These are phyloP conservation scores for Elsinoe ampelina DNA, from an alignment of 2,329 filamentous ascomycete species.

Conservation along the genomic window DNA sequence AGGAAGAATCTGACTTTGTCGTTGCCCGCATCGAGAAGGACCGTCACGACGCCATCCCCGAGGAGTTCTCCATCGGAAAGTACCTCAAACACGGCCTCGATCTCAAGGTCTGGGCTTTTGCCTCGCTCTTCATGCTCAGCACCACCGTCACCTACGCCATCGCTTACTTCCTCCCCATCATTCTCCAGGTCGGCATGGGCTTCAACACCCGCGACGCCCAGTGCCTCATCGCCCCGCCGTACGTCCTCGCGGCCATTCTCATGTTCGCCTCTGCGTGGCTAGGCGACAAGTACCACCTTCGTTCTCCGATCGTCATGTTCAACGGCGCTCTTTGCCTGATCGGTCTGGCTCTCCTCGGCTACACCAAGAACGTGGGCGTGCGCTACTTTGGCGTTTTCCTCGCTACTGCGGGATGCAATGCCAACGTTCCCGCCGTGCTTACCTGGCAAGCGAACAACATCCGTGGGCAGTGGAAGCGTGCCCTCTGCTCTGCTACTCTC, in stretches of 20 bases:
- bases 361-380: conserved; percentile 21
- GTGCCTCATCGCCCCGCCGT: conserved; percentile 26
- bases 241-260: conserved; percentile 26
- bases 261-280: conserved; percentile 23
- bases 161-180: conserved; percentile 31
- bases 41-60: conserved; percentile 36
- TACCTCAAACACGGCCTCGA: conserved; percentile 42
- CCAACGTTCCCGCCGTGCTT: conserved; percentile 65
- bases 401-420: conserved; percentile 26
- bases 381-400: conserved; percentile 31
- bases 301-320: conserved; percentile 28
- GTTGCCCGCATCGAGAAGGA: conserved; percentile 45
- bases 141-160: conserved; percentile 44
- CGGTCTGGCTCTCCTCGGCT: conserved; percentile 28
- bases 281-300: conserved; percentile 27
- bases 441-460: conserved; percentile 84
- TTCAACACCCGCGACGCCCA: conserved; percentile 24
- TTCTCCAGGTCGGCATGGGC: conserved; percentile 29
- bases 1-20: conserved; percentile 40
- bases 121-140: conserved; percentile 48
- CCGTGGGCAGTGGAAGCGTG: conserved; percentile 80
- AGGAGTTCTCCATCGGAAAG: conserved; percentile 38
- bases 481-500: conserved; percentile 65
- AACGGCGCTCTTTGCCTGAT: conserved; percentile 27
- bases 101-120: conserved; percentile 48